Evolutionary conservation across 2,329 filamentous ascomycete species (phyloP).

Genomic region (Colletotrichum cereale): DNA sequence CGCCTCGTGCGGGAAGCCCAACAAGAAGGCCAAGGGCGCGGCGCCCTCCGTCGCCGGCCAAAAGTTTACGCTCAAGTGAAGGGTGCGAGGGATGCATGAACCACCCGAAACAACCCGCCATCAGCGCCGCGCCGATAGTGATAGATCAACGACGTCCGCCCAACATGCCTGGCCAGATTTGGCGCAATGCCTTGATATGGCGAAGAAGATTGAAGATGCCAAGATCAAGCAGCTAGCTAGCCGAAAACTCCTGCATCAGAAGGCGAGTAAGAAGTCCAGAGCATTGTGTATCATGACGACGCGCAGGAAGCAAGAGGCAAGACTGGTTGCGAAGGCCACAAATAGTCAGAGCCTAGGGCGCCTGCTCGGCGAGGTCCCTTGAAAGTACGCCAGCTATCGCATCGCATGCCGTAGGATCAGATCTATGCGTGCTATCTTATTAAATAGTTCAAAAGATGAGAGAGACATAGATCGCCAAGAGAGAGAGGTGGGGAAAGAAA

Average conservation of each 20-base stretch:
- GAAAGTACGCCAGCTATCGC: neutral
- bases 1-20: slow-evolving; percentile 73
- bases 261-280: neutral
- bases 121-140: neutral
- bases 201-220: neutral
- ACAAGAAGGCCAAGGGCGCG: slow-evolving; percentile 61
- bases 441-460: neutral
- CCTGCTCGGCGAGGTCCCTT: neutral
- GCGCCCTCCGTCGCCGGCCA: slow-evolving; percentile 69
- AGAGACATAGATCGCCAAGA: neutral
- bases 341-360: neutral
- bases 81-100: neutral
- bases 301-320: neutral
- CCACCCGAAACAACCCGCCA: neutral
- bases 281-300: neutral
- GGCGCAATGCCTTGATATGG: neutral
- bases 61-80: slow-evolving; percentile 73
- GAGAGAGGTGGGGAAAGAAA: neutral
- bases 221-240: neutral
- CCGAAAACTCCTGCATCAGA: too few relatives aligned
- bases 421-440: neutral
- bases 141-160: neutral
- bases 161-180: neutral
- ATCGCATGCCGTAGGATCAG: neutral
- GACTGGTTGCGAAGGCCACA: neutral